Conservation (phyloP, 176 grass and related monocot species). For the Lolium multiflorum region DNA sequence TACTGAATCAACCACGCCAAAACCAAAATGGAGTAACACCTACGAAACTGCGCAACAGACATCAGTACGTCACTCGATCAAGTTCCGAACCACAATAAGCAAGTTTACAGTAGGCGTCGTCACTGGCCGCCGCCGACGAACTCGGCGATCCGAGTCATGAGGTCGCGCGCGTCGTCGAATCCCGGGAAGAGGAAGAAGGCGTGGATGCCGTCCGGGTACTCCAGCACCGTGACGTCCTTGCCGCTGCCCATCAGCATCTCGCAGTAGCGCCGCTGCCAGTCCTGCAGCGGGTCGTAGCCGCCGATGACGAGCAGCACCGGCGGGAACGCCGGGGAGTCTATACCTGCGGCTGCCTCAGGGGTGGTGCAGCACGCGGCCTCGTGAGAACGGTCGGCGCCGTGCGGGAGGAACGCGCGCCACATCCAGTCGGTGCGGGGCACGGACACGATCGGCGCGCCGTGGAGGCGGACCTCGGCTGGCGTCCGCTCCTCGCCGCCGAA, state of each 20-base stretch:
- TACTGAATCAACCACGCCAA: neutral
- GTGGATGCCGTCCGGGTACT: constrained; percentile 73
- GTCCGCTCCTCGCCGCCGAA: constrained; percentile 78
- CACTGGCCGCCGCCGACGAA: constrained; percentile 39
- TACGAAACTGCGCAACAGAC: neutral
- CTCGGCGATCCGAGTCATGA: constrained; percentile 52
- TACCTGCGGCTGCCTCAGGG: constrained; percentile 2
- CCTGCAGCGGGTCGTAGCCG: constrained; percentile 64
- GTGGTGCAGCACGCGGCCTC: constrained; percentile 37
- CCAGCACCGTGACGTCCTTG: constrained; percentile 42
- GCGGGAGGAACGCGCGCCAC: constrained; percentile 78
- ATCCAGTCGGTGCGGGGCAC: constrained; percentile 63
- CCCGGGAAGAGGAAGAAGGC: constrained; percentile 66
- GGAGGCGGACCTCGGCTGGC: constrained; percentile 54
- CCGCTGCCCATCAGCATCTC: constrained; percentile 44
- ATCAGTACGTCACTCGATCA: neutral
- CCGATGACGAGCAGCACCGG: constrained; percentile 60
- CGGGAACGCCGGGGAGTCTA: constrained; percentile 44
- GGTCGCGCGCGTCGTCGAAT: constrained; percentile 34
- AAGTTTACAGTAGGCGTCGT: neutral
- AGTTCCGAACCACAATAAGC: no score
- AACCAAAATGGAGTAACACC: neutral
- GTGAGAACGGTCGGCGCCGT: constrained; percentile 56
- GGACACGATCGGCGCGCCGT: constrained; percentile 57
- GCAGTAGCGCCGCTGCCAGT: constrained; percentile 64